Conservation (phyloP, 2,329 filamentous ascomycete genomes). For the Sarocladium kiliense region DNA sequence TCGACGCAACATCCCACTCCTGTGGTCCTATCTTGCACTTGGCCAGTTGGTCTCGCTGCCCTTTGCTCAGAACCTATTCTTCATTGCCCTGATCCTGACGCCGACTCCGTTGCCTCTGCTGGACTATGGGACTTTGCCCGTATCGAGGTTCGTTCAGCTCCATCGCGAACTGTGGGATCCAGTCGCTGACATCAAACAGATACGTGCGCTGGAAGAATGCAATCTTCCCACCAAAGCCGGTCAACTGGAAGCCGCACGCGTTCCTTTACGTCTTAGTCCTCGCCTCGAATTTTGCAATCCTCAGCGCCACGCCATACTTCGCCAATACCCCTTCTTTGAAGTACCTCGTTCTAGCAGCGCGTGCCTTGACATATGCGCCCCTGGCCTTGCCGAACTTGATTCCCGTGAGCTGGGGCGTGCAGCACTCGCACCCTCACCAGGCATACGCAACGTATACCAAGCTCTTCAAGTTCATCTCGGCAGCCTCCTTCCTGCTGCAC, state of each 20-base stretch:
- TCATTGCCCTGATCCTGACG: constrained; percentile 51
- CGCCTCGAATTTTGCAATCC: constrained; percentile 26
- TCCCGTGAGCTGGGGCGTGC: constrained; percentile 43
- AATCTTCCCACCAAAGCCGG: constrained; percentile 35
- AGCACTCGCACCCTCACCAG: constrained; percentile 33
- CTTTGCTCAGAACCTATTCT: constrained; percentile 60
- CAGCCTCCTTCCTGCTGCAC: constrained; percentile 38
- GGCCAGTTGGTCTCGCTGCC: constrained; percentile 55
- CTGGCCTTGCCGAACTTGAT: constrained; percentile 40
- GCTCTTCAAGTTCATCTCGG: constrained; percentile 43
- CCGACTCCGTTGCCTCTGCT: constrained; percentile 38
- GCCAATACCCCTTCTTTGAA: constrained; percentile 35
- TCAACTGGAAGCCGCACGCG: constrained; percentile 36
- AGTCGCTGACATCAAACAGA: constrained; percentile 8
- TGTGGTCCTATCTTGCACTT: constrained; percentile 53
- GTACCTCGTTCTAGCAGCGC: constrained; percentile 23
- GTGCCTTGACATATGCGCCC: constrained; percentile 38
- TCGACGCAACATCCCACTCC: constrained; percentile 48
- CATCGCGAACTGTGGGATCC: background rate
- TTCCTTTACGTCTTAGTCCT: constrained; percentile 28
- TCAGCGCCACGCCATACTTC: constrained; percentile 33
- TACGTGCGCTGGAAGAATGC: constrained; percentile 21
- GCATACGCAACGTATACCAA: constrained; percentile 35
- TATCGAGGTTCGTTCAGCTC: constrained; percentile 22
- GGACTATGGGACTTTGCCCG: constrained; percentile 20